A percentile compares a stretch with the other conserved stretches of the same genome.
phyloP scores from a whole-genome alignment of 2,329 filamentous ascomycete species.

The Zymoseptoria brevis region DNA sequence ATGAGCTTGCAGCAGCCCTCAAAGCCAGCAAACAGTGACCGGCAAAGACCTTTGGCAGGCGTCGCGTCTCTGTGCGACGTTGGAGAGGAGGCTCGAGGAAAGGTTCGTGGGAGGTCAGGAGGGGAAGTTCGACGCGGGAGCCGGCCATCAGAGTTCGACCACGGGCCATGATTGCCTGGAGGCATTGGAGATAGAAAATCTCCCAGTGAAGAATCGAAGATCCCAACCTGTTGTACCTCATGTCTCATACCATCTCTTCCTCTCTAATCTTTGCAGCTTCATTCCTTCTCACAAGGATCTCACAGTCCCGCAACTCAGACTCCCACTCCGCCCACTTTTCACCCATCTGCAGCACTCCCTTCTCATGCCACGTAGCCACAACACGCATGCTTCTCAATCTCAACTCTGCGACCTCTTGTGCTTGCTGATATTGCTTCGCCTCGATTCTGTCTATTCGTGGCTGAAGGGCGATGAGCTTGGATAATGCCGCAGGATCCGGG shows the following conservation, averaged over 20 bases:
- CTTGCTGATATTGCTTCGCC: constrained; percentile 54
- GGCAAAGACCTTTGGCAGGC: background rate
- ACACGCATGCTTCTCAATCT: constrained; percentile 53
- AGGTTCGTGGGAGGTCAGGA: background rate
- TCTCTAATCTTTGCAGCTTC: constrained; percentile 52
- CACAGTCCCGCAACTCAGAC: constrained; percentile 55
- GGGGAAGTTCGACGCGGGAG: background rate
- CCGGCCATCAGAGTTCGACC: background rate
- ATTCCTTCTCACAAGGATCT: constrained; percentile 56
- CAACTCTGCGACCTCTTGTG: constrained; percentile 54
- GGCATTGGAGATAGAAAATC: background rate
- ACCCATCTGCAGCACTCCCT: constrained; percentile 59
- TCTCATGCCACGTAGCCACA: constrained; percentile 60
- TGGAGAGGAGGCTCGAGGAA: background rate
- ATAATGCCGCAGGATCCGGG: constrained; percentile 37
- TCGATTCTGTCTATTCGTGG: constrained; percentile 57
- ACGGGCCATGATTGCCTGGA: background rate
- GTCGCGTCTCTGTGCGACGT: background rate
- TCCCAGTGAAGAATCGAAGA: background rate
- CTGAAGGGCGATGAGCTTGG: constrained; percentile 49
- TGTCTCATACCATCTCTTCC: constrained; percentile 33
- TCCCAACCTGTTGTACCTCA: background rate
- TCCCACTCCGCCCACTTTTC: constrained; percentile 66
- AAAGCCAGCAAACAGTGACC: background rate
- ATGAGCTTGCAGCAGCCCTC: background rate